phyloP scores from a whole-genome alignment of 306 rosid species.

The Biancaea sappan region DNA sequence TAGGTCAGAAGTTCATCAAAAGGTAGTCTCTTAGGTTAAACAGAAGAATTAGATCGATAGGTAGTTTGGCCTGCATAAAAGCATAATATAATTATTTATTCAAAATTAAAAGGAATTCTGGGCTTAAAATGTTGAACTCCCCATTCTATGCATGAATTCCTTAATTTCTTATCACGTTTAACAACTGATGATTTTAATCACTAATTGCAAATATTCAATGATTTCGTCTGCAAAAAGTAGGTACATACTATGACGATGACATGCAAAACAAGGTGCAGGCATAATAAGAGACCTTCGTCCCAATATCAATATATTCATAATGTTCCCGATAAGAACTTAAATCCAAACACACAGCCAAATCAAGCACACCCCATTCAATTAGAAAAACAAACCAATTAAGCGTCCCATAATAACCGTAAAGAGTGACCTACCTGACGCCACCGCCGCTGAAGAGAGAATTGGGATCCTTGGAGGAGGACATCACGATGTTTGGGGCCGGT shows the following conservation, averaged over 20 bases:
- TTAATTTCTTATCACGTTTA: neutral
- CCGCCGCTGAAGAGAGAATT: conserved; percentile 78
- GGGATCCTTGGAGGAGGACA: conserved; percentile 61
- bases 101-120: neutral
- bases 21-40: neutral
- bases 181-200: neutral
- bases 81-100: neutral
- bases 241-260: neutral
- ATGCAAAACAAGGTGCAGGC: neutral
- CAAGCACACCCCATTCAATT: neutral
- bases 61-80: neutral
- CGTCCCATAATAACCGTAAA: neutral
- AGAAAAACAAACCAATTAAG: neutral
- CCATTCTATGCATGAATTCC: neutral
- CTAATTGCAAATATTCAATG: neutral
- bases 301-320: neutral
- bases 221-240: neutral
- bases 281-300: neutral
- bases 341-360: neutral
- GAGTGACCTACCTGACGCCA: conserved; percentile 60
- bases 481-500: conserved; percentile 42
- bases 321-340: neutral
- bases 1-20: neutral
- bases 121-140: neutral
- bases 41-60: neutral